Evolutionary conservation across 2,329 filamentous ascomycete species (phyloP), one percentile per base, ranked within the genome.

Genomic region (Apiospora arundinis): DNA sequence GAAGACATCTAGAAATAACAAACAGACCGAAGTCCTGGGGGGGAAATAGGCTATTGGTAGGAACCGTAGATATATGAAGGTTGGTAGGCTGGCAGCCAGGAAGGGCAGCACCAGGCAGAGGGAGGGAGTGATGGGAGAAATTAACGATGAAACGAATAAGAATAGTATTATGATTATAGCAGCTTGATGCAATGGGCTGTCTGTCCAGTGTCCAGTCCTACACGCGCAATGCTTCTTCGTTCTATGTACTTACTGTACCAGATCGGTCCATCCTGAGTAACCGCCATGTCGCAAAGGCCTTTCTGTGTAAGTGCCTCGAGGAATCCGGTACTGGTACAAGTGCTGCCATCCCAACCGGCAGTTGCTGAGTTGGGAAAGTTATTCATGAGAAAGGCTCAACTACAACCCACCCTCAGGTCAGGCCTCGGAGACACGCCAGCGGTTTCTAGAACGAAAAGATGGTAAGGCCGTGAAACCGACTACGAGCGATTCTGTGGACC

Each of bases 121-220:
- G 6, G 32, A 37, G 44, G 66, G 44, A 68, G 66, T 46, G 66
- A 48, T 32, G n/a, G 66, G 42, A 46, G 40, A 67, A 6, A 45
- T 67, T 68, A 11, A 40, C 66, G 37, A 68, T 48, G 66, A 37
- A 68, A 48, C 66, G 9, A 63, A 63, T 63, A 63, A 63, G 56
- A 63, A 63, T 63, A 63, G 32, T 63, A 63, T 63, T 63, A 63
- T 63, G 56, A 63, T 63, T 63, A 63, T 63, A 63, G 32, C 56
- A 63, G 56, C 56, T 63, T 63, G 18, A 23, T 40, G 56, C 37
- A 21, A 40, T 14, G 37, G 6, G 56, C 56, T 40, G 32, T 32
- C 56, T 40, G 32, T 12, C 56, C 56, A 63, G 56, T 40, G 32
- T 12, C 56, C 56, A 63, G 56, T 63, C 32, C 56, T 63, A 63